These are phyloP conservation scores for Schoenoplectus triqueter DNA, from an alignment of 202 grass and related monocot genomes.

Conservation along the genomic window DNA sequence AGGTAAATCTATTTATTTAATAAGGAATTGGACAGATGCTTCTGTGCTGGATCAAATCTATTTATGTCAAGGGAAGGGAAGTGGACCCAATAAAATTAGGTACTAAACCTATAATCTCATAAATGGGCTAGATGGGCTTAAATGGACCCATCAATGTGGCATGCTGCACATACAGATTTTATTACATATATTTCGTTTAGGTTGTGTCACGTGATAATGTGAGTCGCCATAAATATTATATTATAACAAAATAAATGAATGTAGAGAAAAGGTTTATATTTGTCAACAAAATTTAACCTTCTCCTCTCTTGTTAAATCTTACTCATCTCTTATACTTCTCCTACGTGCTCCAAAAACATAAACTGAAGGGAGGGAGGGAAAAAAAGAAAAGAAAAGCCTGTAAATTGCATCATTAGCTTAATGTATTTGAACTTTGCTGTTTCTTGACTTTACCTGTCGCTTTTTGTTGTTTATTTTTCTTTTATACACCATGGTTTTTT, in stretches of 20 bases:
- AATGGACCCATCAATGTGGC: too few relatives aligned
- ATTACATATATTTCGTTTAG: background rate
- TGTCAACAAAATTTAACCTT: background rate
- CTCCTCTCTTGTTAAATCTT: background rate
- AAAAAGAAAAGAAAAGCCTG: background rate
- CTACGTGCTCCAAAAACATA: background rate
- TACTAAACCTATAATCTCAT: too few relatives aligned
- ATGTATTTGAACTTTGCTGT: background rate
- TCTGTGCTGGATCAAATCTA: too few relatives aligned
- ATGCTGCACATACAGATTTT: too few relatives aligned
- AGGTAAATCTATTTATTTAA: too few relatives aligned
- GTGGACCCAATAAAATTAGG: too few relatives aligned
- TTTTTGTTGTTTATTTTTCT: constrained; percentile 6
- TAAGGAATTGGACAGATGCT: too few relatives aligned
- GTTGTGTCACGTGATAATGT: constrained; percentile 24
- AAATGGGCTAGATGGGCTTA: too few relatives aligned
- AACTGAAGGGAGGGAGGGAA: background rate
- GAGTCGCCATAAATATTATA: constrained; percentile 11
- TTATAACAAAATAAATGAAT: too few relatives aligned
- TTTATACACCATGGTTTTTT: too few relatives aligned
- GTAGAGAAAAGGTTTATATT: background rate
- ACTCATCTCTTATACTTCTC: too few relatives aligned
- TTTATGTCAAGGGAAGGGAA: too few relatives aligned
- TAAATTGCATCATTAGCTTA: constrained; percentile 15
- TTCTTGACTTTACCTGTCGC: constrained; percentile 10